These are phyloP conservation scores for Paramyrothecium roridum DNA, from an alignment of 2,329 filamentous ascomycete genomes.

Conservation along the genomic window DNA sequence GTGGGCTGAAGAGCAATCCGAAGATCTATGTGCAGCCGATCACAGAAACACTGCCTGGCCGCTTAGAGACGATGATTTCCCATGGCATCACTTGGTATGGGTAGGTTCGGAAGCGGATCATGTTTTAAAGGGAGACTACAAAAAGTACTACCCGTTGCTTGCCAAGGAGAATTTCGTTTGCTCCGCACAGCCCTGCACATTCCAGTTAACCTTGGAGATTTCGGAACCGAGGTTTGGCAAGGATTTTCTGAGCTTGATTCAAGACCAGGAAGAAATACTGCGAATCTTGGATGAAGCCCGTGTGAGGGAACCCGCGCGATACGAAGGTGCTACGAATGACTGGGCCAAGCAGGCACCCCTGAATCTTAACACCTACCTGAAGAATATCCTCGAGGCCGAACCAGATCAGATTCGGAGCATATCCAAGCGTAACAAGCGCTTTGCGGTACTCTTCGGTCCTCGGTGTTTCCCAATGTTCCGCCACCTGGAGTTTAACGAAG, in stretches of 20 bases:
- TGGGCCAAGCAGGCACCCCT: slow-evolving; percentile 36
- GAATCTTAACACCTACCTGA: slow-evolving; percentile 50
- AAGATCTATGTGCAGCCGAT: slow-evolving; percentile 23
- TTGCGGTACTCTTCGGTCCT: slow-evolving; percentile 49
- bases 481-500: slow-evolving; percentile 46
- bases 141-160: slow-evolving; percentile 35
- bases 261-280: slow-evolving; percentile 41
- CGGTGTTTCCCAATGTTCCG: slow-evolving; percentile 47
- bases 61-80: slow-evolving; percentile 27
- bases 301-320: slow-evolving; percentile 45
- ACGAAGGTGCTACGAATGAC: slow-evolving; percentile 36
- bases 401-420: slow-evolving; percentile 40
- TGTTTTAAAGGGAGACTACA: slow-evolving; percentile 16
- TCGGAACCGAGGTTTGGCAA: slow-evolving; percentile 43
- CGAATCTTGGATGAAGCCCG: slow-evolving; percentile 35
- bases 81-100: slow-evolving; percentile 37
- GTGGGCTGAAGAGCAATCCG: slow-evolving; percentile 24
- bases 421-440: slow-evolving; percentile 55
- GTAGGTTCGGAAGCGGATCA: slow-evolving; percentile 23
- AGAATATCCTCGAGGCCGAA: slow-evolving; percentile 40
- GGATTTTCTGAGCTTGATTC: slow-evolving; percentile 39
- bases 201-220: slow-evolving; percentile 43
- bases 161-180: slow-evolving; percentile 37
- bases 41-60: slow-evolving; percentile 29
- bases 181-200: slow-evolving; percentile 37